phyloP scores from a whole-genome alignment of 345 rosid genomes.

The Salix udensis region DNA sequence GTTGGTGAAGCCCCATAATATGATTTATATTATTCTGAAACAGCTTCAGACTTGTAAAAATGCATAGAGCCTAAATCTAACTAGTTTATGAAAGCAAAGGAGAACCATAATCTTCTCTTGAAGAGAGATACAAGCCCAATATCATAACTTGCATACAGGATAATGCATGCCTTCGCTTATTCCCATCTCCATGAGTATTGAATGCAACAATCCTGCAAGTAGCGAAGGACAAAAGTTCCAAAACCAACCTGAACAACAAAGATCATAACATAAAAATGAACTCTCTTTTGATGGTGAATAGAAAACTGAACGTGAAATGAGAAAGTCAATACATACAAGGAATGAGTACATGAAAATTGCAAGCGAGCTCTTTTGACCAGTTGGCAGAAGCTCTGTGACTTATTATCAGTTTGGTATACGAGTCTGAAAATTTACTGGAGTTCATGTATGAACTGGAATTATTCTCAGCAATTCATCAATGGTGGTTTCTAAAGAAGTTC shows the following conservation, averaged over 20 bases:
- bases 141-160: constrained; percentile 87
- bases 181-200: constrained; percentile 72
- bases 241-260: constrained; percentile 60
- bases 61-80: background rate
- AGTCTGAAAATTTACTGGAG: too few relatives aligned
- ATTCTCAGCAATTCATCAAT: background rate
- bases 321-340: constrained; percentile 44
- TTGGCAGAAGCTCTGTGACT: constrained; percentile 53
- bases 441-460: too few relatives aligned
- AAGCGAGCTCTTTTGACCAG: constrained; percentile 75
- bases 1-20: too few relatives aligned
- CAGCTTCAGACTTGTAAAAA: too few relatives aligned
- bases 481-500: background rate
- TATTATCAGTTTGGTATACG: too few relatives aligned
- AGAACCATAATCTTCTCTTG: background rate
- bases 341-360: constrained; percentile 78
- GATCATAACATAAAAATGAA: background rate
- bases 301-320: background rate
- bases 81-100: background rate
- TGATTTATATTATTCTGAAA: too few relatives aligned
- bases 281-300: background rate
- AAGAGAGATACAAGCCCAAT: background rate
- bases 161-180: constrained; percentile 90
- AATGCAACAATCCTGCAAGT: constrained; percentile 52
- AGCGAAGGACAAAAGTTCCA: constrained; percentile 80